Conservation (phyloP, 2,329 filamentous ascomycete species). For the Penicillium sp. region DNA sequence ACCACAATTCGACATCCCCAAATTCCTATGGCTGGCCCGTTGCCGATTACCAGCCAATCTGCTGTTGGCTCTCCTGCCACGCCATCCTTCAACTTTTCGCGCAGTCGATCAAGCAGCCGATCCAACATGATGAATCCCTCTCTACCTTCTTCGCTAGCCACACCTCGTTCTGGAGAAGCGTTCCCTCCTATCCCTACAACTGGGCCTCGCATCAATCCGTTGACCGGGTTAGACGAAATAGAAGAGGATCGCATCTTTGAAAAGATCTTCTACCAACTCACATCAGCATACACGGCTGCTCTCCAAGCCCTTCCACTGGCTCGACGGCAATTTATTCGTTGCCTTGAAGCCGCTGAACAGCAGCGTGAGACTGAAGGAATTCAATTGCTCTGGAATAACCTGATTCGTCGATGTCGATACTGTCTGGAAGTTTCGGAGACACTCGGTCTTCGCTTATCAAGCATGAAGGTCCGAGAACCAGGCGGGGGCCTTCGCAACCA, state of each 20-base stretch:
- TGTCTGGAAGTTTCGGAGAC: slow-evolving; percentile 71
- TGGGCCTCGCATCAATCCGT: slow-evolving; percentile 51
- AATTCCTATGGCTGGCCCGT: slow-evolving; percentile 28
- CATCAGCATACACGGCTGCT: slow-evolving; percentile 70
- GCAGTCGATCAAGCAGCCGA: slow-evolving; percentile 51
- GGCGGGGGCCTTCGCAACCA: slow-evolving; percentile 62
- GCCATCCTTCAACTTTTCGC: slow-evolving; percentile 33
- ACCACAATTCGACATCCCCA: slow-evolving; percentile 50
- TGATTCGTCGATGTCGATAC: slow-evolving; percentile 69
- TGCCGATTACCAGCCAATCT: slow-evolving; percentile 32
- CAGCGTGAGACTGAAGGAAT: slow-evolving; percentile 59
- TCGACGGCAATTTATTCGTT: slow-evolving; percentile 63
- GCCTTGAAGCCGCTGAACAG: slow-evolving; percentile 62
- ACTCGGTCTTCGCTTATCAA: slow-evolving; percentile 69
- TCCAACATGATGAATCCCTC: slow-evolving; percentile 52
- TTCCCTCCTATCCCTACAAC: slow-evolving; percentile 56
- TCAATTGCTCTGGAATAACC: slow-evolving; percentile 64
- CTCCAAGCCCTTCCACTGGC: slow-evolving; percentile 69
- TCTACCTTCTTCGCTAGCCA: slow-evolving; percentile 52
- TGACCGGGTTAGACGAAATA: slow-evolving; percentile 62
- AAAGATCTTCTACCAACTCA: slow-evolving; percentile 73
- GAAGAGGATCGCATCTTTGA: slow-evolving; percentile 83
- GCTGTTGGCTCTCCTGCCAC: slow-evolving; percentile 31
- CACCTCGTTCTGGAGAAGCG: slow-evolving; percentile 78
- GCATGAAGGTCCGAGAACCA: slow-evolving; percentile 82